Base-by-base conservation (phyloP, 768 basidiomycete species). In the Boletus pseudo-olivaceus region DNA sequence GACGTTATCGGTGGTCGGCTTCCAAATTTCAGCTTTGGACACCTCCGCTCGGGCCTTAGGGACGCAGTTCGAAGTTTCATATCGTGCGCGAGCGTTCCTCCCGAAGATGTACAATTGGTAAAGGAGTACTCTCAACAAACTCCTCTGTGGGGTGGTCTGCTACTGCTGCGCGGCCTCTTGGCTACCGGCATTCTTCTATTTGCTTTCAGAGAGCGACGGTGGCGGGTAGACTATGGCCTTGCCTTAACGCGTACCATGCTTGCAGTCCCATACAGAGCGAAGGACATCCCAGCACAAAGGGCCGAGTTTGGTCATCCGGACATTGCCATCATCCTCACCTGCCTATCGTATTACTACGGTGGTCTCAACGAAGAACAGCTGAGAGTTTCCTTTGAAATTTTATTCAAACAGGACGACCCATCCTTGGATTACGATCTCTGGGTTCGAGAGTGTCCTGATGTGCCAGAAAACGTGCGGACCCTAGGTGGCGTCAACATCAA, bases 271-370 rank as follows among this genome's bases (percentile, higher is more conserved):
- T 75, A 75, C 26, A 61, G 73, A 2, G 75, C 73, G 0, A 75
- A 72, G 49, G 75, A 76, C 23, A 58, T 73, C 19, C 73, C 73
- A 0, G 61, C 74, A 7, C 55, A 61, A 40, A 61, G 68, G 27
- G 74, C 73, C n/a, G 74, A 76, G 19, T 75, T 75, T 35, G 72
- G 70, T 5, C 73, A 76, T 43, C 73, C 73, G 0, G 73, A 75
- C 20, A 52, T 75, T 11, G 63, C 64, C 7, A 62, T 76, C 43
- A 51, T 61, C 14, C 66, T 75, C 20, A 76, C 75, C 0, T 75
- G 69, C 12, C 60, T 76, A 19, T 69, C 63, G 0, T 75, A 75
- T 43, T 75, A 75, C 35, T 72, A 76, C 27, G 62, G 62, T 0
- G 75, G 73, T 12, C 66, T 75, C 8, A 58, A 49, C 0, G 55